A percentile compares a stretch with the other conserved stretches of the same genome.
Evolutionary conservation across 345 rosid genomes (phyloP).

Genomic region (Mercurialis annua): DNA sequence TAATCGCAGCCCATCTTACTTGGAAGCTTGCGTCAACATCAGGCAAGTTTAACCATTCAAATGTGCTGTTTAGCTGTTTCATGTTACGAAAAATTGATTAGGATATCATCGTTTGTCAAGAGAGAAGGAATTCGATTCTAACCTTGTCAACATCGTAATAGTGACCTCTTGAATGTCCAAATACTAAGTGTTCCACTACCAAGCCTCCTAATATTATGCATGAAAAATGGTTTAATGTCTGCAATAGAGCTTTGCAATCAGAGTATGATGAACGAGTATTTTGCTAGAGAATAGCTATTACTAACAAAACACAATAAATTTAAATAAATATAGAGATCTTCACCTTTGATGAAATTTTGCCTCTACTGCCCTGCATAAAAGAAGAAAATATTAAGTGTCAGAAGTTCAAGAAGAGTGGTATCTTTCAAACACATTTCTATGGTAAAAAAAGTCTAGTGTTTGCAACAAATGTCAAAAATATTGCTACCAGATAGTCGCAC

Average conservation of each 20-base stretch:
- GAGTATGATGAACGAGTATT: too few relatives aligned
- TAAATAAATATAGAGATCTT: conserved; percentile 2
- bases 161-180: conserved; percentile 47
- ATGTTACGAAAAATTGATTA: not conserved
- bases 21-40: conserved; percentile 31
- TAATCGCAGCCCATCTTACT: conserved; percentile 46
- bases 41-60: conserved; percentile 37
- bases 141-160: conserved; percentile 54
- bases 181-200: conserved; percentile 45
- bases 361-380: conserved; percentile 27
- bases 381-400: too few relatives aligned
- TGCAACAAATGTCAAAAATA: not conserved
- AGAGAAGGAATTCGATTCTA: not conserved
- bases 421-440: not conserved
- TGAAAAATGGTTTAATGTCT: conserved; percentile 41
- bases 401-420: not conserved
- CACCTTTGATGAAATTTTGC: conserved; percentile 49
- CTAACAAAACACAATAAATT: not conserved
- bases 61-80: conserved; percentile 39
- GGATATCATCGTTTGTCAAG: too few relatives aligned
- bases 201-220: conserved; percentile 54
- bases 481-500: too few relatives aligned
- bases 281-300: too few relatives aligned
- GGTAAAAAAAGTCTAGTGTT: not conserved
- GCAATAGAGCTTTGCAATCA: conserved; percentile 2